Evolutionary conservation across 208 protist genomes (phyloP), one percentile per base, ranked within the genome.

Genomic region (Sergeia podlipaevii): DNA sequence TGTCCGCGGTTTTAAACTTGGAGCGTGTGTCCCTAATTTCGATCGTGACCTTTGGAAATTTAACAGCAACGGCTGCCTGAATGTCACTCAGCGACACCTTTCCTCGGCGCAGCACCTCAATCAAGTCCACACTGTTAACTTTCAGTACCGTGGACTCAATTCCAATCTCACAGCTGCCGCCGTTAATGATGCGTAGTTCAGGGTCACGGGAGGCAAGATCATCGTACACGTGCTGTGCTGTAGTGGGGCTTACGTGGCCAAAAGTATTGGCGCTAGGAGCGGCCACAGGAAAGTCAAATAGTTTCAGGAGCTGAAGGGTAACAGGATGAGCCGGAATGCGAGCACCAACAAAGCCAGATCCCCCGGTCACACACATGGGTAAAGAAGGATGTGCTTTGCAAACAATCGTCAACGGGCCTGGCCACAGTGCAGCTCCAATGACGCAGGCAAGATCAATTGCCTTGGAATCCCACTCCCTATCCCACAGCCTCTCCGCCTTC

Each of bases 81-180:
- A 96, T 61, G 48, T 83, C 82, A 28, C 62, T 80, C 20, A 92
- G 68, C 4, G 81, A 79, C 21, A 91, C 76, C 13, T 79, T 54
- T 1, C 91, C 91, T 27, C 85, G 70, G 18, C 91, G 85, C 46
- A 97, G 73, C 39, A 97, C 69, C 43, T 95, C 74, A 37, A 89
- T 58, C 20, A 24, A 55, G 23, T 77, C 63, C 13, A 64, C 68
- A 60, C 60, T 71, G 48, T 70, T 67, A 8, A 91, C 59, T 60
- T 94, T 93, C 4, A 95, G 62, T 21, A 98, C 93, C 6, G 92
- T 97, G 0, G 90, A 97, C 71, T 98, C 95, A 49, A 98, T 95
- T 10, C 95, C 95, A 42, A 97, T 70, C 4, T 59, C 60, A 66
- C 91, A 96, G 39, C 66, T 71, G 8, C 88, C 91, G 49, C 85